A percentile compares a stretch with the other conserved stretches of the same genome.
phyloP scores from a whole-genome alignment of 805 yeast genomes.

The Schwanniomyces pseudopolymorphus region DNA sequence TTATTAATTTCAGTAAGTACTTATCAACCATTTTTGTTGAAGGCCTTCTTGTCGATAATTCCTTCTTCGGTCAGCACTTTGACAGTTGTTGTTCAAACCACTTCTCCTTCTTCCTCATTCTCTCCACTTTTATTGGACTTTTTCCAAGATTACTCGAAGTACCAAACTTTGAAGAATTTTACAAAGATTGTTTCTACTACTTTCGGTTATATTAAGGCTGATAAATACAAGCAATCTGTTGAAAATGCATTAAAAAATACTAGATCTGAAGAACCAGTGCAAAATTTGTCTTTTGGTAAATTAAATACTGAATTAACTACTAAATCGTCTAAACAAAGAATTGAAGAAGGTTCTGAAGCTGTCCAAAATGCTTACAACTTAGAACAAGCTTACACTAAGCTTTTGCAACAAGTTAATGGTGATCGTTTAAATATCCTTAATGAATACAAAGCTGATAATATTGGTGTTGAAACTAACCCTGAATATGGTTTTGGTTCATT shows the following conservation, averaged over 20 bases:
- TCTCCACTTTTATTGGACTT: constrained; percentile 77
- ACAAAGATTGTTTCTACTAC: constrained; percentile 54
- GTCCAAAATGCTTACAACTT: constrained; percentile 49
- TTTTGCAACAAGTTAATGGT: constrained; percentile 67
- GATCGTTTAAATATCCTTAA: constrained; percentile 60
- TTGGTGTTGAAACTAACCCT: constrained; percentile 56
- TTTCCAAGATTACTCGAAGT: constrained; percentile 54
- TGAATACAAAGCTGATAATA: constrained; percentile 47
- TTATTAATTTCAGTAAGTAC: constrained; percentile 59
- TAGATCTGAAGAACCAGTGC: constrained; percentile 53
- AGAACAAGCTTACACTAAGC: constrained; percentile 76
- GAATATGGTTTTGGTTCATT: constrained; percentile 86
- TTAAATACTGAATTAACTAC: constrained; percentile 27
- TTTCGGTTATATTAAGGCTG: constrained; percentile 47
- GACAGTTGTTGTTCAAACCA: constrained; percentile 62
- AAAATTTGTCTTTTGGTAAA: constrained; percentile 61
- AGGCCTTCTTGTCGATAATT: constrained; percentile 46
- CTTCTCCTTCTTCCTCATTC: constrained; percentile 39
- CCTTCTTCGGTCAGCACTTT: constrained; percentile 58
- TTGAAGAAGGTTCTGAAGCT: constrained; percentile 27
- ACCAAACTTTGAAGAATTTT: constrained; percentile 46
- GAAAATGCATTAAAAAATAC: constrained; percentile 53
- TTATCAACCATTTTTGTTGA: constrained; percentile 71
- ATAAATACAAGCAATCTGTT: constrained; percentile 42
- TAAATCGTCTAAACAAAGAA: constrained; percentile 22